Conservation (phyloP, 2,329 filamentous ascomycete species). For the Fusarium sp. region DNA sequence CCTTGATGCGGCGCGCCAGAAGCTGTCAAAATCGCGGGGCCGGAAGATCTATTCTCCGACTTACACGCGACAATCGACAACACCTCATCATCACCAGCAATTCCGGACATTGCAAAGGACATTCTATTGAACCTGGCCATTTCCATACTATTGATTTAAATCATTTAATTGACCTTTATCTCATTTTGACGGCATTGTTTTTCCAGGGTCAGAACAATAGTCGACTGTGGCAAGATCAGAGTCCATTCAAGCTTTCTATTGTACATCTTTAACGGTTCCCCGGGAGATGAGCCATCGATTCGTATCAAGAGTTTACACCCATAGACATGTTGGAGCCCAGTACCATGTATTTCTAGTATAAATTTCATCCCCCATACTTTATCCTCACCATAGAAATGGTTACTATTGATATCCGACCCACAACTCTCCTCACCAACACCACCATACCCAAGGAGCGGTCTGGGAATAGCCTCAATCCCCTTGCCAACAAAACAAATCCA, state of each 20-base stretch:
- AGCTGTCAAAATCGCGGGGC: slow-evolving; percentile 18
- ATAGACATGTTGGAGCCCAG: background rate
- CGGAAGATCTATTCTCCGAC: slow-evolving; percentile 41
- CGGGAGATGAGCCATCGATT: background rate
- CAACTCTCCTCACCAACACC: background rate
- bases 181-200: background rate
- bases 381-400: background rate
- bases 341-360: background rate
- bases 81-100: background rate
- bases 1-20: slow-evolving; percentile 36
- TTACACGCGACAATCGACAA: slow-evolving; percentile 28
- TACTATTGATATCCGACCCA: background rate
- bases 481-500: background rate
- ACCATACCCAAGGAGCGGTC: background rate
- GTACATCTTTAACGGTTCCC: background rate
- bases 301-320: background rate
- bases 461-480: background rate
- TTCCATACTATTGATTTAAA: background rate
- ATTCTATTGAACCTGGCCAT: too few relatives aligned
- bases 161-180: background rate
- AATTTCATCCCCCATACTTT: background rate
- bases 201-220: background rate
- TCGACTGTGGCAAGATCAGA: background rate
- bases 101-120: background rate
- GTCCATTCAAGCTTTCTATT: background rate